These are phyloP conservation scores for Talaromyces sp. DNA, from an alignment of 2,329 filamentous ascomycete genomes.

Conservation along the genomic window DNA sequence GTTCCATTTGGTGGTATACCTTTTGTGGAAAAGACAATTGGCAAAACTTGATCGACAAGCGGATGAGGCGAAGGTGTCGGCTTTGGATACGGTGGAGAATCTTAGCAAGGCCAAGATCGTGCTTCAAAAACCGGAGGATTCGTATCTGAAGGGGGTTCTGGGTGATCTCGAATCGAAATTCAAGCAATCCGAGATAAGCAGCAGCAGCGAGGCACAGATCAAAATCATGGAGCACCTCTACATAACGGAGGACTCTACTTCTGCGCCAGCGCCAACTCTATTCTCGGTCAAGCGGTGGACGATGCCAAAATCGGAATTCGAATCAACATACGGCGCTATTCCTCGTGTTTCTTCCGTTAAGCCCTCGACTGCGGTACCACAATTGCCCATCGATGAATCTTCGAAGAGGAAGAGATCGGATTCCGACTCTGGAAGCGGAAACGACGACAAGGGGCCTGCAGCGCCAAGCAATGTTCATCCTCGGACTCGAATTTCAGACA, in stretches of 20 bases:
- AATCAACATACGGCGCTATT: background rate
- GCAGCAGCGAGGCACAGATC: background rate
- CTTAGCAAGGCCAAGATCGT: background rate
- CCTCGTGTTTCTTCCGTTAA: background rate
- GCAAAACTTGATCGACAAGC: background rate
- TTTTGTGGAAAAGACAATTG: background rate
- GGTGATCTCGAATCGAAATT: background rate
- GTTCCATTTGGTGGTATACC: background rate
- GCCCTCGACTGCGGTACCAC: background rate
- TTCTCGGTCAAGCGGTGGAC: background rate
- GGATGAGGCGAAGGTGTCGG: background rate
- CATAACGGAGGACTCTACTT: background rate
- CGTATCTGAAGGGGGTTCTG: background rate
- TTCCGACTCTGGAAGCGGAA: background rate
- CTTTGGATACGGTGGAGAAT: background rate
- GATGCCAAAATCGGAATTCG: slow-evolving; percentile 3
- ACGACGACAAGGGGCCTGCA: background rate
- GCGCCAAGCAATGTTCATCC: background rate
- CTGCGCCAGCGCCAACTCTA: background rate
- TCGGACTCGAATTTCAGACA: background rate
- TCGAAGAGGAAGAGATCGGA: background rate
- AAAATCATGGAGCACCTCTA: background rate
- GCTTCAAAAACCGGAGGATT: background rate
- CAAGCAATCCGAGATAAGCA: background rate
- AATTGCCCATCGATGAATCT: background rate